Evolutionary conservation across 2,329 filamentous ascomycete species (phyloP), one percentile per base, ranked within the genome.

Genomic region (Botrytis fragariae): DNA sequence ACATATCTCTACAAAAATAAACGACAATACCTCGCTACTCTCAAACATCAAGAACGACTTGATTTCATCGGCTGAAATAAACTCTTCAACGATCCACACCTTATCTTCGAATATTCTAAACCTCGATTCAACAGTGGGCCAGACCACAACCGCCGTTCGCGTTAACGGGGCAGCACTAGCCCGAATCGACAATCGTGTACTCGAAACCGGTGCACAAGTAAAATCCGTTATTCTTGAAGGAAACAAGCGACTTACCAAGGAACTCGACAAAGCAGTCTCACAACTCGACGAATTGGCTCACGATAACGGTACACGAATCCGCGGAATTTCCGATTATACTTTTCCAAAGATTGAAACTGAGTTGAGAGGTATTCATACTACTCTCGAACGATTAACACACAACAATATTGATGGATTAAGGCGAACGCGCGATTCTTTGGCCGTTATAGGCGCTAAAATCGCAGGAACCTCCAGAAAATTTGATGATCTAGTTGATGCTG

Each of bases 121-220:
- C 29, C 37, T 75, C 44, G 67, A 65, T 37, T 54, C 73, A 45
- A 54, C 71, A 14, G 48, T 75, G 20, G 62, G 48, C 25, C 71
- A 72, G 44, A 75, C 71, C 25, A 75, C 64, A n/a, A 72, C 74
- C 39, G 77, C 77, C 18, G 74, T 78, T 4, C 73, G 76, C 20
- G 73, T 77, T 5, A 77, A 78, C 60, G 73, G 69, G 22, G 76
- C 77, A 4, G 76, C 77, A 5, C 76, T 78, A 42, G 75, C 77
- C 3, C 74, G 77, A 51, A 74, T 78, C 45, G 77, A 78, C 37
- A 76, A 75, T 62, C 71, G 72, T 35, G 76, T 78, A 25, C 74
- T 78, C 7, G 76, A 77, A 64, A 76, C 77, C 12, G 73, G 74
- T 29, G 75, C 75, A 4, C 76, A 78, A 62, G 68, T 78, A 1